These are phyloP conservation scores for Solanum infundibuliforme DNA, from an alignment of 257 asterid species.

Conservation along the genomic window DNA sequence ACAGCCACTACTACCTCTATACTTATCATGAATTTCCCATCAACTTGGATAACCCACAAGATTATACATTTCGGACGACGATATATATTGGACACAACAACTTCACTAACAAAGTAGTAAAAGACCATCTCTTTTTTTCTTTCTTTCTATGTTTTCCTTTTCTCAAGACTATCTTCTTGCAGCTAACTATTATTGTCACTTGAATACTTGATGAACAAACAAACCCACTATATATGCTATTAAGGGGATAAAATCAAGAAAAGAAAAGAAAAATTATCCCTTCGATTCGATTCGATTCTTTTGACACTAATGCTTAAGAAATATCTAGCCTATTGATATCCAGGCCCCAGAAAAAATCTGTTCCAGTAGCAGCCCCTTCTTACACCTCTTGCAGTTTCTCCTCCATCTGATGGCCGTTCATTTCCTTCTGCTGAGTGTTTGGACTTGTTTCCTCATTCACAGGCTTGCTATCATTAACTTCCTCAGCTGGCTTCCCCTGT, in stretches of 20 bases:
- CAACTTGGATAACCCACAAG: background rate
- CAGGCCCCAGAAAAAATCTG: background rate
- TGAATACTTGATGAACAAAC: slow-evolving; percentile 3
- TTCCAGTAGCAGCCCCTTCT: background rate
- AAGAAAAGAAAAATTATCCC: background rate
- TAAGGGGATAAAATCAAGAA: background rate
- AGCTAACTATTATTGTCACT: slow-evolving; percentile 2
- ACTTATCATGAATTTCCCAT: background rate
- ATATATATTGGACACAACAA: background rate
- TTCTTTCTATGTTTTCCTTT: background rate
- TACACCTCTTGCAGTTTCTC: slow-evolving; percentile 26
- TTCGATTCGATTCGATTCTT: background rate
- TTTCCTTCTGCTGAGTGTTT: slow-evolving; percentile 15
- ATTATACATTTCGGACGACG: background rate
- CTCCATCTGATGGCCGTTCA: slow-evolving; percentile 35
- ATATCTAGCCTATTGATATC: background rate
- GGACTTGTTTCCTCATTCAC: slow-evolving; percentile 17
- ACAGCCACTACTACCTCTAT: background rate
- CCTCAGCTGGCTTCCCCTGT: slow-evolving; percentile 59
- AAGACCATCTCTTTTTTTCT: background rate
- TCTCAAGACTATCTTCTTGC: background rate
- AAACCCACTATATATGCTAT: slow-evolving; percentile 3
- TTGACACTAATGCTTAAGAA: background rate
- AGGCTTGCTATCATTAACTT: slow-evolving; percentile 29
- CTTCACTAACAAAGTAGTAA: background rate